Conservation (phyloP, 2,329 filamentous ascomycete species). For the Herpotrichia juniperi region DNA sequence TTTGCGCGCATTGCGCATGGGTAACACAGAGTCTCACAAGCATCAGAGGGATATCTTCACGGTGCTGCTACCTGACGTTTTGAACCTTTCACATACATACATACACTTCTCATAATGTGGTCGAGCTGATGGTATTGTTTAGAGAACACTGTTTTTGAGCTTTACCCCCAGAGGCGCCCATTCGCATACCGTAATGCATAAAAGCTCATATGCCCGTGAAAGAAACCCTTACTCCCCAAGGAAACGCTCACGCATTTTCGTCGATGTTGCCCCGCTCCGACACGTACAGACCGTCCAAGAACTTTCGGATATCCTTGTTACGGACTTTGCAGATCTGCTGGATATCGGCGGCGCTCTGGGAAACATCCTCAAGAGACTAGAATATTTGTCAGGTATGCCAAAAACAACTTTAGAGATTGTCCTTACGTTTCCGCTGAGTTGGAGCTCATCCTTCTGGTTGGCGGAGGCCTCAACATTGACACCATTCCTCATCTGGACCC, state of each 20-base stretch:
- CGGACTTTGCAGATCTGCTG: conserved; percentile 99
- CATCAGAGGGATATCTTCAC: no score
- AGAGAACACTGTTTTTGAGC: conserved; percentile 48
- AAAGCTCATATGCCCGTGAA: conserved; percentile 49
- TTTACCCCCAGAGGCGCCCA: conserved; percentile 45
- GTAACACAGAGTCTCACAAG: no score
- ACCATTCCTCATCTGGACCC: conserved; percentile 85
- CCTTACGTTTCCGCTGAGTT: conserved; percentile 79
- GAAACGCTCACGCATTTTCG: conserved; percentile 60
- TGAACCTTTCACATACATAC: not conserved
- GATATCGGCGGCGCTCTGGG: conserved; percentile 97
- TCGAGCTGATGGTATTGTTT: conserved; percentile 32
- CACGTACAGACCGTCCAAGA: conserved; percentile 99
- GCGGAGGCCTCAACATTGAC: conserved; percentile 90
- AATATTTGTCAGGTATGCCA: conserved; percentile 21
- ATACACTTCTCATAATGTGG: not conserved
- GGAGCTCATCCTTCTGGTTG: conserved; percentile 96
- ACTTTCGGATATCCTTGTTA: conserved; percentile 99
- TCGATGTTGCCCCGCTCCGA: conserved; percentile 97
- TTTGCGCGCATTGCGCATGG: no score
- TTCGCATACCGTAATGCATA: conserved; percentile 47
- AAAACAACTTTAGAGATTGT: not conserved
- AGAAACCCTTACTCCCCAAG: conserved; percentile 44
- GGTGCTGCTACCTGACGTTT: not conserved
- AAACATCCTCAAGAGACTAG: conserved; percentile 87